These are phyloP conservation scores for Hypoxylon lenormandii DNA, from an alignment of 495 filamentous ascomycete species.

Conservation along the genomic window DNA sequence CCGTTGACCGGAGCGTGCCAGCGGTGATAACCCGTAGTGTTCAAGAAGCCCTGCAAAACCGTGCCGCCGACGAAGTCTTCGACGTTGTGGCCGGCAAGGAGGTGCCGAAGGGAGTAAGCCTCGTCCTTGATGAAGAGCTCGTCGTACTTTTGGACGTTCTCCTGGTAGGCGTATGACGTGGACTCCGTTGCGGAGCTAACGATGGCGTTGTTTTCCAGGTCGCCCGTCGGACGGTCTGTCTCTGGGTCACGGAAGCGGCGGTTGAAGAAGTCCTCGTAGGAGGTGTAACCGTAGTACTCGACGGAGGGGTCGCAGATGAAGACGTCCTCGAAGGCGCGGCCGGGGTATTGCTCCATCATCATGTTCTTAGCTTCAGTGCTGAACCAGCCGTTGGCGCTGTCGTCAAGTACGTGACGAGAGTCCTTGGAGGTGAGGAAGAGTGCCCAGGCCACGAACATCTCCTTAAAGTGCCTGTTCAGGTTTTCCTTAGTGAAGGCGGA, in stretches of 20 bases:
- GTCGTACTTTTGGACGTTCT: slow-evolving; percentile 52
- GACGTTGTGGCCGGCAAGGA: slow-evolving; percentile 58
- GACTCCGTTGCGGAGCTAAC: slow-evolving; percentile 70
- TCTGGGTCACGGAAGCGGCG: slow-evolving; percentile 58
- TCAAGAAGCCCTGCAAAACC: slow-evolving; percentile 68
- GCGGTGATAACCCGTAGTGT: slow-evolving; percentile 67
- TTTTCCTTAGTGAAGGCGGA: slow-evolving; percentile 29
- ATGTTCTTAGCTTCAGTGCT: slow-evolving; percentile 48
- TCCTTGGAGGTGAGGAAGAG: slow-evolving; percentile 27
- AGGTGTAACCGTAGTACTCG: slow-evolving; percentile 69
- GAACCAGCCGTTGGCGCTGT: slow-evolving; percentile 68
- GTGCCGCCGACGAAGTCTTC: slow-evolving; percentile 64
- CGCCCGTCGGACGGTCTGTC: slow-evolving; percentile 62
- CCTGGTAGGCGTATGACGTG: slow-evolving; percentile 54
- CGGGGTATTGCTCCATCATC: slow-evolving; percentile 31
- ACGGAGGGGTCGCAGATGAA: slow-evolving; percentile 59
- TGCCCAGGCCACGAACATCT: slow-evolving; percentile 61
- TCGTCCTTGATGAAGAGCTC: slow-evolving; percentile 70
- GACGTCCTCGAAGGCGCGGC: slow-evolving; percentile 59
- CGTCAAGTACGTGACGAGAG: slow-evolving; percentile 59
- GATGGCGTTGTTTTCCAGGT: slow-evolving; percentile 57
- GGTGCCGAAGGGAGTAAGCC: slow-evolving; percentile 63
- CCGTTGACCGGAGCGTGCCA: slow-evolving; percentile 69
- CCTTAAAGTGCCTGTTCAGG: slow-evolving; percentile 57
- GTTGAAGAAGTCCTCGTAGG: slow-evolving; percentile 80